phyloP scores from a whole-genome alignment of 2,329 filamentous ascomycete species.

The Apiospora sp. region DNA sequence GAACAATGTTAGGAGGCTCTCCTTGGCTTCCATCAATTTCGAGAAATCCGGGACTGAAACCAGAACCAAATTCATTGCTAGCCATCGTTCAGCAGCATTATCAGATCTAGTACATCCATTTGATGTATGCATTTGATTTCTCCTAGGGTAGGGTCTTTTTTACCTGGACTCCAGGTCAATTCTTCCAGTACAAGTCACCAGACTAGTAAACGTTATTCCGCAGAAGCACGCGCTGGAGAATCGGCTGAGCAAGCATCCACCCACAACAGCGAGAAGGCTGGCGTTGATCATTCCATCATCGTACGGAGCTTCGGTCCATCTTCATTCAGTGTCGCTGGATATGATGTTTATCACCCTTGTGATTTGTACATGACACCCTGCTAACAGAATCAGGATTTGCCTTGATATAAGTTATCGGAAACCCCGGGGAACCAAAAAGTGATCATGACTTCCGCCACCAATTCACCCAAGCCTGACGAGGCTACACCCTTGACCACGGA shows the following conservation, averaged over 20 bases:
- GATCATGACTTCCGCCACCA: constrained; percentile 12
- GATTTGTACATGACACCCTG: constrained; percentile 20
- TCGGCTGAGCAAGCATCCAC: neutral
- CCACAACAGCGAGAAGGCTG: neutral
- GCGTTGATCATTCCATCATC: constrained; percentile 7
- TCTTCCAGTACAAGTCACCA: constrained; percentile 20
- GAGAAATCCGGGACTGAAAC: constrained; percentile 5
- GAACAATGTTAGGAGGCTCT: neutral
- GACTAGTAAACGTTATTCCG: constrained; percentile 20
- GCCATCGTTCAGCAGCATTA: neutral
- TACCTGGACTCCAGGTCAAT: constrained; percentile 17
- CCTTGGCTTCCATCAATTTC: constrained; percentile 14
- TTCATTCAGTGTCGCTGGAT: constrained; percentile 21
- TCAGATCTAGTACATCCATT: neutral
- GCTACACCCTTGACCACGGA: neutral
- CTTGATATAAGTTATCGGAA: neutral
- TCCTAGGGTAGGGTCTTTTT: constrained; percentile 19
- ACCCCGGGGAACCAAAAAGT: constrained; percentile 1
- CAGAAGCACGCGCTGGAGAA: constrained; percentile 12
- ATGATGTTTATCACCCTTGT: constrained; percentile 22
- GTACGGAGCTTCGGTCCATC: constrained; percentile 7
- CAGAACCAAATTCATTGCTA: constrained; percentile 1
- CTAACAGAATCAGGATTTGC: constrained; percentile 15
- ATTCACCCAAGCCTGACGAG: constrained; percentile 2
- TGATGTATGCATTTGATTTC: constrained; percentile 10